Evolutionary conservation across 2,329 filamentous ascomycete species (phyloP), one percentile per base, ranked within the genome.

Genomic region (Fusarium penzigii): DNA sequence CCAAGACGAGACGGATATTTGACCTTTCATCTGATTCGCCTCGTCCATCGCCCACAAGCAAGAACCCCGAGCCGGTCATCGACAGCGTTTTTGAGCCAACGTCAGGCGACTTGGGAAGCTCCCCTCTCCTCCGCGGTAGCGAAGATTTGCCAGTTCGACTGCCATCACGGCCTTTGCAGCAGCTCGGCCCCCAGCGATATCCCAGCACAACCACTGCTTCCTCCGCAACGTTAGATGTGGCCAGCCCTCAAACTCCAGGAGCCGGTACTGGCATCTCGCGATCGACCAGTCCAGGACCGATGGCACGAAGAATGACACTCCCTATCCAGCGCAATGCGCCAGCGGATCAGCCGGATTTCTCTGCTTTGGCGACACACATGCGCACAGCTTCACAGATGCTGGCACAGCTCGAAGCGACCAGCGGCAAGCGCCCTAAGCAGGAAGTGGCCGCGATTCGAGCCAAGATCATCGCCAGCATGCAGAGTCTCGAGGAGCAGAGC

Each of bases 381-480:
- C 84, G 90, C 17, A 92, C 89, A 5, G 90, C 90, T 5, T 90
- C 90, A 13, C 89, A 92, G 69, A 94, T 94, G 90, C 77, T 94
- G 41, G 88, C 90, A 13, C 90, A 94, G 64, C 78, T 94, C 10
- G 89, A 94, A 53, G 83, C 88, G 2, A 93, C 88, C 17, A 87
- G 87, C 58, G 87, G 89, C 29, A 94, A 93, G 71, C 80, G 90
- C 34, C 90, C 90, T 1, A 88, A 83, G 66, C 84, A 86, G 29
- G 90, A 94, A 71, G 90, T 94, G 5, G 90, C 89, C 16, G 88
- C 89, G 8, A 94, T 94, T 68, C 82, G 90, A 61, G 86, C 89
- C 39, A 92, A 90, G 72, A 94, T 94, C 58, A 94, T 94, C 63
- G 90, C 90, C 3, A 93, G 89, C 69, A 94, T 94, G 90, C 90